phyloP scores from a whole-genome alignment of 805 yeast species.

The Candida lessepsii region DNA sequence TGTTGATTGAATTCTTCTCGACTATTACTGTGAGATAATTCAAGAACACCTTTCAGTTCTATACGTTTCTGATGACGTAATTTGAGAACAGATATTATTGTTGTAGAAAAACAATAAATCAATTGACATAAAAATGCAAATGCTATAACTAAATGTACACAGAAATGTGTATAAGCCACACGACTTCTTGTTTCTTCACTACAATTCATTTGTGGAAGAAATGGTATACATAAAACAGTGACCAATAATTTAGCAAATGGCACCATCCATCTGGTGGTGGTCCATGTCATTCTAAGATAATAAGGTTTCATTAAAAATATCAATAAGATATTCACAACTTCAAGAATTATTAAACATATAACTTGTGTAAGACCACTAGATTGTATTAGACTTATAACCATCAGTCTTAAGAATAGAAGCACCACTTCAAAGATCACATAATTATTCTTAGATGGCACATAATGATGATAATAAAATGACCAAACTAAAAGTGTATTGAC shows the following conservation, averaged over 20 bases:
- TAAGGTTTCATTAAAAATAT: slow-evolving; percentile 28
- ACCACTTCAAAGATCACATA: slow-evolving; percentile 38
- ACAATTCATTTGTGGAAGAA: slow-evolving; percentile 31
- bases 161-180: slow-evolving; percentile 43
- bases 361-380: slow-evolving; percentile 46
- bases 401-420: slow-evolving; percentile 32
- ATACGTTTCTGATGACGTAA: background rate
- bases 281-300: slow-evolving; percentile 26
- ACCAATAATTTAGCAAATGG: slow-evolving; percentile 40
- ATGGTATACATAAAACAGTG: slow-evolving; percentile 44
- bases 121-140: slow-evolving; percentile 28
- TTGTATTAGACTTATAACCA: slow-evolving; percentile 47
- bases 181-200: slow-evolving; percentile 40
- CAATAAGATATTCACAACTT: slow-evolving; percentile 25
- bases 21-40: slow-evolving; percentile 8
- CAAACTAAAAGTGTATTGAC: slow-evolving; percentile 46
- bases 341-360: slow-evolving; percentile 33
- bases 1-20: slow-evolving; percentile 22
- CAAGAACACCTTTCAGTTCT: background rate
- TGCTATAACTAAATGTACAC: slow-evolving; percentile 38
- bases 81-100: slow-evolving; percentile 22
- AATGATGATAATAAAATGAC: slow-evolving; percentile 44
- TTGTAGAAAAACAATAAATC: slow-evolving; percentile 27
- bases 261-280: slow-evolving; percentile 31
- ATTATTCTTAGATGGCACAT: slow-evolving; percentile 40